Evolutionary conservation across 2,329 filamentous ascomycete species (phyloP).

Genomic region (Nigrograna mackinnonii): DNA sequence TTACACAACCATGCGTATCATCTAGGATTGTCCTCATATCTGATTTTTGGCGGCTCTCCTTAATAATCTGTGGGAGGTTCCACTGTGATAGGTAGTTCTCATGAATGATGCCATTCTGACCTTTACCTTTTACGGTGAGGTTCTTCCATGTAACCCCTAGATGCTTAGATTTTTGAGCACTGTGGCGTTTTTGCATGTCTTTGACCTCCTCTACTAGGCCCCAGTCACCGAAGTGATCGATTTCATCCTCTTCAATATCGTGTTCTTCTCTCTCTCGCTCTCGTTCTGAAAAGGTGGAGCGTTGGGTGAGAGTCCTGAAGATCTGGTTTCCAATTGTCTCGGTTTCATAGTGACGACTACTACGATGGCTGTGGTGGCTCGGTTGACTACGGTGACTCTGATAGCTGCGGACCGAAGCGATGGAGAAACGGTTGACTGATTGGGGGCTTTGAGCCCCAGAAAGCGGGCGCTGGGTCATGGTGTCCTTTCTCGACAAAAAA

Average conservation of each 20-base stretch:
- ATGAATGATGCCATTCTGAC: slow-evolving; percentile 14
- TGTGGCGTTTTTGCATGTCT: slow-evolving; percentile 17
- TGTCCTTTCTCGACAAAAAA: too few relatives aligned
- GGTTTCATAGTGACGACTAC: not conserved
- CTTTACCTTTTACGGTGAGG: slow-evolving; percentile 17
- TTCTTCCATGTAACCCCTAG: slow-evolving; percentile 8
- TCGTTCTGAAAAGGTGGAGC: slow-evolving; percentile 2
- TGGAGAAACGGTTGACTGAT: not conserved
- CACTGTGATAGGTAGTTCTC: slow-evolving; percentile 20
- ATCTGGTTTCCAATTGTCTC: slow-evolving; percentile 3
- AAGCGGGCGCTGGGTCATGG: too few relatives aligned
- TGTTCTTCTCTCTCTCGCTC: slow-evolving; percentile 2
- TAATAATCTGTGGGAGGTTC: slow-evolving; percentile 16
- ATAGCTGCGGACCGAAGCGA: not conserved
- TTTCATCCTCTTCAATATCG: slow-evolving; percentile 2
- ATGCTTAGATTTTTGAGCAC: slow-evolving; percentile 1
- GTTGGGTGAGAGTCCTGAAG: slow-evolving; percentile 1
- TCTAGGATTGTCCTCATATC: slow-evolving; percentile 37
- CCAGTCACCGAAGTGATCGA: slow-evolving; percentile 10
- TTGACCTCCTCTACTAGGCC: slow-evolving; percentile 23
- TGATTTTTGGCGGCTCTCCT: slow-evolving; percentile 13
- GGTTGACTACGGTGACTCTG: too few relatives aligned
- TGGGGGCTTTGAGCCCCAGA: not conserved
- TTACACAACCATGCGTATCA: slow-evolving; percentile 67
- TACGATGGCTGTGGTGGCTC: not conserved